Evolutionary conservation across 1,284 basidiomycete genomes (phyloP).

Genomic region (Cryptococcus sp.): DNA sequence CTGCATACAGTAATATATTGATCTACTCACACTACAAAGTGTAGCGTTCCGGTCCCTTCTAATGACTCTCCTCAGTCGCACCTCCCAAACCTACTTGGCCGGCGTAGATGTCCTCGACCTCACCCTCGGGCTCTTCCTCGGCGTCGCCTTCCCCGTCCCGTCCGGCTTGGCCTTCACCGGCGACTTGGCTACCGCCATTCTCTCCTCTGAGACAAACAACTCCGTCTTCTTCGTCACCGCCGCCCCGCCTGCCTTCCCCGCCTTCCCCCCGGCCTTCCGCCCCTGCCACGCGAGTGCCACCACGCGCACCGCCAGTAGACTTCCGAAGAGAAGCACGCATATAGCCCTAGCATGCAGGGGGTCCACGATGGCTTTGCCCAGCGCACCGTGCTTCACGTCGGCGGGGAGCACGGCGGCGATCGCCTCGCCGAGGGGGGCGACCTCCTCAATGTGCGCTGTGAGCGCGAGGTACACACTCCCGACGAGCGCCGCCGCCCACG

Average conservation of each 20-base stretch:
- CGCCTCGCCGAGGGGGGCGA: constrained; percentile 11
- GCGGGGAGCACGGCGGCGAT: constrained; percentile 17
- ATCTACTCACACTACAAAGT: neutral
- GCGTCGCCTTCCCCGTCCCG: constrained; percentile 10
- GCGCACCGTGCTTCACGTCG: constrained; percentile 11
- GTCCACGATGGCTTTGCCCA: constrained; percentile 3
- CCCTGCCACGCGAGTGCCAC: constrained; percentile 17
- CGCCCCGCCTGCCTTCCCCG: constrained; percentile 3
- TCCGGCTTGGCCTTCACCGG: constrained; percentile 10
- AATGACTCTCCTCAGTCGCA: neutral
- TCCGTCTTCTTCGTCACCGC: constrained; percentile 18
- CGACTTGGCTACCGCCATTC: constrained; percentile 18
- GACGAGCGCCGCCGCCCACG: constrained; percentile 32
- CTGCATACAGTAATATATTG: neutral
- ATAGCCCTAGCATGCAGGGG: constrained; percentile 28
- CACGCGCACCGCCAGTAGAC: constrained; percentile 28
- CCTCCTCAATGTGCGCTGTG: constrained; percentile 11
- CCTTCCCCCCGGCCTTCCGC: constrained; percentile 5
- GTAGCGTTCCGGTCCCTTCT: too few relatives aligned
- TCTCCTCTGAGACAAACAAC: constrained; percentile 9
- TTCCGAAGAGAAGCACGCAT: constrained; percentile 28
- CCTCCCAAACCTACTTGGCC: neutral
- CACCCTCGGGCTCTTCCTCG: constrained; percentile 18
- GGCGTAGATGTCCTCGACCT: constrained; percentile 7
- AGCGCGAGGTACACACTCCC: constrained; percentile 28